Evolutionary conservation across 805 yeast genomes (phyloP).

Genomic region (Lachancea thermotolerans): DNA sequence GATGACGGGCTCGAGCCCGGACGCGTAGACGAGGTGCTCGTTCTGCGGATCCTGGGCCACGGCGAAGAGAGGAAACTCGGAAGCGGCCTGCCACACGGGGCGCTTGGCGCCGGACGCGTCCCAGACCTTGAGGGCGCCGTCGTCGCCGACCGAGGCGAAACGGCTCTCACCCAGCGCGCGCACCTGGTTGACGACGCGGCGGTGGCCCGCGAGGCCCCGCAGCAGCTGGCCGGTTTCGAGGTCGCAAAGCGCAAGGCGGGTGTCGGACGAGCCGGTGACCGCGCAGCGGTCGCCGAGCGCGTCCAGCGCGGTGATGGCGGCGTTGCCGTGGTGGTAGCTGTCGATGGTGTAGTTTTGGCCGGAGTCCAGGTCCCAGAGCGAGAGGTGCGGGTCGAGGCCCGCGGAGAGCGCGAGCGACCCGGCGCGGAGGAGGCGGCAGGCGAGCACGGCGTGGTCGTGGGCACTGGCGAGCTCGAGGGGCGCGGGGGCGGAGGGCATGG

Average conservation of each 20-base stretch:
- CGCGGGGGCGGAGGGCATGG: background rate
- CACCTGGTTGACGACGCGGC: slow-evolving; percentile 45
- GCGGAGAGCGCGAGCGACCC: slow-evolving; percentile 56
- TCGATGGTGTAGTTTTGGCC: background rate
- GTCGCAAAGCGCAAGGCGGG: slow-evolving; percentile 59
- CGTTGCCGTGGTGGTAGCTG: slow-evolving; percentile 15
- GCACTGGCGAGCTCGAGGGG: slow-evolving; percentile 36
- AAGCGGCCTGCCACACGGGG: slow-evolving; percentile 34
- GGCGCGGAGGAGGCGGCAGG: slow-evolving; percentile 43
- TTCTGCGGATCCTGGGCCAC: slow-evolving; percentile 34
- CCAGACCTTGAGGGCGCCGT: slow-evolving; percentile 56
- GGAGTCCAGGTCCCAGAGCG: slow-evolving; percentile 21
- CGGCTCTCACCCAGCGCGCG: slow-evolving; percentile 30
- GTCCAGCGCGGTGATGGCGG: slow-evolving; percentile 50
- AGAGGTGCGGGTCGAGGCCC: slow-evolving; percentile 48
- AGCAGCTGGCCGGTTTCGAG: slow-evolving; percentile 46
- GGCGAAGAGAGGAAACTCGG: slow-evolving; percentile 55
- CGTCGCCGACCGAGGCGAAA: slow-evolving; percentile 57
- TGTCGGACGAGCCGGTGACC: slow-evolving; percentile 54
- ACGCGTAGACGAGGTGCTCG: slow-evolving; percentile 42
- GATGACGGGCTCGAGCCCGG: slow-evolving; percentile 65
- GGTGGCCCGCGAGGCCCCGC: slow-evolving; percentile 48
- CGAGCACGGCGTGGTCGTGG: slow-evolving; percentile 47
- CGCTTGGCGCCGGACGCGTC: slow-evolving; percentile 48
- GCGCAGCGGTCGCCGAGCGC: slow-evolving; percentile 47